Conservation (phyloP, 768 basidiomycete genomes). For the Termitomyces sp. region DNA sequence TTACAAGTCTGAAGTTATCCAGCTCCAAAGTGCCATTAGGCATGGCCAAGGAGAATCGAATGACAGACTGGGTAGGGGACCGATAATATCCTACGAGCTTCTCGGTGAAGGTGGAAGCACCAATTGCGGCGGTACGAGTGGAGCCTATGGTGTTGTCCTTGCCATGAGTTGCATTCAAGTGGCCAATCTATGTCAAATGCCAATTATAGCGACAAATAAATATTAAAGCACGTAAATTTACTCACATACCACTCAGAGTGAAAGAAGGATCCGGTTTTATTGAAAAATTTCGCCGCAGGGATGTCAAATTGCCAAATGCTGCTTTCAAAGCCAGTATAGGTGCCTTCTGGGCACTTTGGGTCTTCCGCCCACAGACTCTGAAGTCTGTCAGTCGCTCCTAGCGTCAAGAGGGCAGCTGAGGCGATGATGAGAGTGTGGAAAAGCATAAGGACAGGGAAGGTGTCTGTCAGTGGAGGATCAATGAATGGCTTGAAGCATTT, state of each 20-base stretch:
- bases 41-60: neutral
- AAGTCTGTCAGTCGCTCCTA: neutral
- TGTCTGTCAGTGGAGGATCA: neutral
- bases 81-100: constrained; percentile 4
- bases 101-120: constrained; percentile 1
- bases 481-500: neutral
- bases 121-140: neutral
- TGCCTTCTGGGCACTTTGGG: constrained; percentile 3
- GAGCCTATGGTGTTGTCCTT: constrained; percentile 8
- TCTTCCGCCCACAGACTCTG: neutral
- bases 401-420: neutral
- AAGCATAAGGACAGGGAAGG: neutral
- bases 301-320: constrained; percentile 7
- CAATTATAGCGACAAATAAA: neutral
- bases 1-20: neutral
- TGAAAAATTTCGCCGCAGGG: constrained; percentile 4
- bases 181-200: neutral
- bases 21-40: neutral
- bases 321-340: constrained; percentile 7
- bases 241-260: constrained; percentile 14
- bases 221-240: neutral
- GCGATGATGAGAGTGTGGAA: neutral
- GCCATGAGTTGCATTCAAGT: constrained; percentile 2
- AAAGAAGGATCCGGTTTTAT: constrained; percentile 10
- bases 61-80: constrained; percentile 1